Evolutionary conservation across 768 basidiomycete genomes (phyloP).

Genomic region (Termitomyces sp.): DNA sequence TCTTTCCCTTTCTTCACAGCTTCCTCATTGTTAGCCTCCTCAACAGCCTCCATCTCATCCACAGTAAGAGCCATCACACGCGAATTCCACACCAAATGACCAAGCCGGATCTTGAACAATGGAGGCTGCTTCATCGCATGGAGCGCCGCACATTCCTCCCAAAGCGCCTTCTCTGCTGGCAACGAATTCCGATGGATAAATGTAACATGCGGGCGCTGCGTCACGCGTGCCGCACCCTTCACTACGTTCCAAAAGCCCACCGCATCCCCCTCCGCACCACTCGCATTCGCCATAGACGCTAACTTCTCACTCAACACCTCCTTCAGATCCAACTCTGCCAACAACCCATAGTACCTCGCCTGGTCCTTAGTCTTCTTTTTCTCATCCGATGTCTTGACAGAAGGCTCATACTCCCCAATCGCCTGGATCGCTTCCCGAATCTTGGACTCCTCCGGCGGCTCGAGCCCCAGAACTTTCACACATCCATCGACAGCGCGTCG

Average conservation of each 20-base stretch:
- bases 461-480: conserved; percentile 49
- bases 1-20: conserved; percentile 25
- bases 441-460: conserved; percentile 48
- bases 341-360: conserved; percentile 75
- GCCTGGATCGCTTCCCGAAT: conserved; percentile 55
- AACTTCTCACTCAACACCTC: conserved; percentile 43
- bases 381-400: conserved; percentile 22
- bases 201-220: conserved; percentile 76
- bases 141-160: conserved; percentile 49
- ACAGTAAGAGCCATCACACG: conserved; percentile 80
- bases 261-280: conserved; percentile 22
- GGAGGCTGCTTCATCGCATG: conserved; percentile 37
- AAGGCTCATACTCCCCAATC: conserved; percentile 36
- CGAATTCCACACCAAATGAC: conserved; percentile 67
- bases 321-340: conserved; percentile 67
- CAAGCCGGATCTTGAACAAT: conserved; percentile 58
- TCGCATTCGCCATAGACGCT: conserved; percentile 14
- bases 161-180: conserved; percentile 27
- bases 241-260: conserved; percentile 49
- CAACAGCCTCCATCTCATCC: conserved; percentile 44
- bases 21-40: conserved; percentile 22
- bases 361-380: conserved; percentile 28
- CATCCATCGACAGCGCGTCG: conserved; percentile 56
- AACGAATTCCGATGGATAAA: conserved; percentile 67
- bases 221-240: conserved; percentile 41